These are phyloP conservation scores for Trichophyton equinum DNA, from an alignment of 2,329 filamentous ascomycete species.

Conservation along the genomic window DNA sequence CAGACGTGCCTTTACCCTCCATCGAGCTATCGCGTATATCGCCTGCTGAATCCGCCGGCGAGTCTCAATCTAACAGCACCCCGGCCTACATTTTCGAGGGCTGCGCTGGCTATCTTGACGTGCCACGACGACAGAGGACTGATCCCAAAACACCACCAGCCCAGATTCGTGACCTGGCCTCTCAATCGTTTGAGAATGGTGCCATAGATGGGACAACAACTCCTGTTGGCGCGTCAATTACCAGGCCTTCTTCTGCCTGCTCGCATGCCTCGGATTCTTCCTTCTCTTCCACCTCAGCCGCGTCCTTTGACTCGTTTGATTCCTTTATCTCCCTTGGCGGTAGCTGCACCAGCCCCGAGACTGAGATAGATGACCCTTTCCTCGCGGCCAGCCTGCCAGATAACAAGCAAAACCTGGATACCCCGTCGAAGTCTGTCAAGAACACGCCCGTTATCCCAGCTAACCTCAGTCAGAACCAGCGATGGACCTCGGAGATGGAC, in stretches of 20 bases:
- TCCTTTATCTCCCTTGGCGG: constrained; percentile 47
- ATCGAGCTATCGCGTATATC: constrained; percentile 26
- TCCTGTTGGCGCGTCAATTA: constrained; percentile 33
- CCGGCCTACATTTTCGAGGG: constrained; percentile 17
- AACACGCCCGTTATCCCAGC: constrained; percentile 18
- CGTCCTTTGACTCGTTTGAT: constrained; percentile 36
- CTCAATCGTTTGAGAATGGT: constrained; percentile 19
- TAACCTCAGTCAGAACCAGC: constrained; percentile 18
- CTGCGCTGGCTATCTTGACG: constrained; percentile 27
- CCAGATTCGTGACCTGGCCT: constrained; percentile 31
- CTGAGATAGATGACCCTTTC: constrained; percentile 46
- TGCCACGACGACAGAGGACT: constrained; percentile 28
- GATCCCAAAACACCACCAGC: constrained; percentile 34
- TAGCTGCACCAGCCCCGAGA: constrained; percentile 50
- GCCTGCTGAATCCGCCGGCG: constrained; percentile 14
- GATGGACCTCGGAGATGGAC: constrained; percentile 53
- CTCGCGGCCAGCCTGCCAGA: constrained; percentile 30
- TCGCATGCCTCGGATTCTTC: constrained; percentile 52
- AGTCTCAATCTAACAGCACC: constrained; percentile 2
- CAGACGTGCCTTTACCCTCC: constrained; percentile 33
- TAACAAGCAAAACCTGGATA: constrained; percentile 27
- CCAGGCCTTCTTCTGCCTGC: constrained; percentile 45
- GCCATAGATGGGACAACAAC: constrained; percentile 22
- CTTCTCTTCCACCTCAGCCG: constrained; percentile 38
- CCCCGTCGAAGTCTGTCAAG: constrained; percentile 25